Conservation (phyloP, 1,284 basidiomycete genomes). For the Cronartium quercuum region DNA sequence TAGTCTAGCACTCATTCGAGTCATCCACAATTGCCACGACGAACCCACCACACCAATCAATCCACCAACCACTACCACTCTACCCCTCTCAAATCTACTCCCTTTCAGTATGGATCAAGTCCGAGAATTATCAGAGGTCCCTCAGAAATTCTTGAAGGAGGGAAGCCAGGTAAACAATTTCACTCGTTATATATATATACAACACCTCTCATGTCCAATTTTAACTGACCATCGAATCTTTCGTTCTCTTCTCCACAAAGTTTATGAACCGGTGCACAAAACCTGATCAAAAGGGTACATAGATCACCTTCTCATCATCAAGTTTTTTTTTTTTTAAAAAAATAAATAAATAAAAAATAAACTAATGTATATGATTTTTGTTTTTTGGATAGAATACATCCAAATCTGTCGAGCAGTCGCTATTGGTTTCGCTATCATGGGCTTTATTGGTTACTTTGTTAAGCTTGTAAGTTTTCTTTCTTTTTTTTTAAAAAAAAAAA, state of each 20-base stretch:
- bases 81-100: neutral
- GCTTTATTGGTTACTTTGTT: slow-evolving; percentile 93
- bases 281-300: slow-evolving; percentile 82
- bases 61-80: neutral
- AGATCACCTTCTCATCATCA: neutral
- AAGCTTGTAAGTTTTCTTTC: slow-evolving; percentile 56
- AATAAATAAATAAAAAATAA: too few species aligned
- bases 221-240: neutral
- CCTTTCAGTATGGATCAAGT: slow-evolving; percentile 59
- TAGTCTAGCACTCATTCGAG: too few species aligned
- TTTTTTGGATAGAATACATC: slow-evolving; percentile 63
- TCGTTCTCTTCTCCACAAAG: slow-evolving; percentile 51
- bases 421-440: slow-evolving; percentile 92
- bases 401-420: slow-evolving; percentile 90
- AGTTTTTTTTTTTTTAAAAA: neutral
- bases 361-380: neutral
- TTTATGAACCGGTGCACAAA: slow-evolving; percentile 97
- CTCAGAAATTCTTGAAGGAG: slow-evolving; percentile 84
- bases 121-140: slow-evolving; percentile 82
- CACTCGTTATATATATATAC: slow-evolving; percentile 34
- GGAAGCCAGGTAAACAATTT: slow-evolving; percentile 68
- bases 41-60: neutral
- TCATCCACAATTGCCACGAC: neutral
- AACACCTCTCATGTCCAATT: neutral
- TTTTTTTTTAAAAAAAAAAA: neutral